Percentiles rank a stretch among this genome's conserved stretches.
Conservation (phyloP, 768 basidiomycete species). For the Serendipita vermifera region DNA sequence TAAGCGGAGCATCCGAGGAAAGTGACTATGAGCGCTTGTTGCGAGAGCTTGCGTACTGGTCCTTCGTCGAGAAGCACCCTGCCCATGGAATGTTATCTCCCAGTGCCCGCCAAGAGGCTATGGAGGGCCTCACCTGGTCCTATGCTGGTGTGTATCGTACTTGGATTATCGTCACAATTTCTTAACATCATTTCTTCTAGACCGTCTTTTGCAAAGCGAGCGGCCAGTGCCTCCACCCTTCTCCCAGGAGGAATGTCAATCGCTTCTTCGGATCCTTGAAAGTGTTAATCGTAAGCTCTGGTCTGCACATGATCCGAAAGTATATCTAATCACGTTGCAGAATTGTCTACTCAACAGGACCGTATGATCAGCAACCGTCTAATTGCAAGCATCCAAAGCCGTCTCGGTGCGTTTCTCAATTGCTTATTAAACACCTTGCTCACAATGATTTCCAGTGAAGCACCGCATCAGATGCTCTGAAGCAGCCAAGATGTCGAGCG, state of each 20-base stretch:
- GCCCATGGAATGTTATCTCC: conserved; percentile 49
- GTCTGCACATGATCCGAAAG: background rate
- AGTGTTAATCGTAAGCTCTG: conserved; percentile 28
- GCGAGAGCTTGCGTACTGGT: conserved; percentile 60
- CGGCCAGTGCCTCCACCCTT: conserved; percentile 49
- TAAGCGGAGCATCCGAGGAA: background rate
- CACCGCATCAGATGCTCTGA: background rate
- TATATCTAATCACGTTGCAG: background rate
- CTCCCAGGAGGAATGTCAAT: conserved; percentile 62
- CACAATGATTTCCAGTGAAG: no score
- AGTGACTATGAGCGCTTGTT: background rate
- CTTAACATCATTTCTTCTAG: conserved; percentile 24
- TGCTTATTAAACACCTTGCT: no score
- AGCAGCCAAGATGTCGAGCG: background rate
- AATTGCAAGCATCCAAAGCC: conserved; percentile 3
- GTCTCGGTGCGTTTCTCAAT: background rate
- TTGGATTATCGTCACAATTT: background rate
- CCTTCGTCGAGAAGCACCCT: conserved; percentile 66
- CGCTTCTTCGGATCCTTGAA: conserved; percentile 48
- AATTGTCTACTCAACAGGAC: background rate
- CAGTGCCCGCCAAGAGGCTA: conserved; percentile 50
- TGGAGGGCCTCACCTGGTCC: conserved; percentile 67
- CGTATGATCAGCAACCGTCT: conserved; percentile 4
- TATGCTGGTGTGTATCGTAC: conserved; percentile 43
- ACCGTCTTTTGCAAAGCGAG: conserved; percentile 53